These are phyloP conservation scores for Pyrus betulifolia DNA, from an alignment of 306 rosid species.

Conservation along the genomic window DNA sequence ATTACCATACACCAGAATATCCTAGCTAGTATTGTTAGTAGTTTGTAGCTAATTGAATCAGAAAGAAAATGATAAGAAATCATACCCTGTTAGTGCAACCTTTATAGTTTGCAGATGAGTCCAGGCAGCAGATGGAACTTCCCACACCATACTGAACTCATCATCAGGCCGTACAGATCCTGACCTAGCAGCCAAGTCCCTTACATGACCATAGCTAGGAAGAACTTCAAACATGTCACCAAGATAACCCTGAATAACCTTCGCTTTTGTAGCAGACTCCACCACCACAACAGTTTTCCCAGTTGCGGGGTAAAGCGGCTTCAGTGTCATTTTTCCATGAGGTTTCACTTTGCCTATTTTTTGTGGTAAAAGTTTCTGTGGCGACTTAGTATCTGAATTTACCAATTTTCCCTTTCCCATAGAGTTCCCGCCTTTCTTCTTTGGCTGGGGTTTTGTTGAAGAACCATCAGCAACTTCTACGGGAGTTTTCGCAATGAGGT, in stretches of 20 bases:
- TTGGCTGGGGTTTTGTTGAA: slow-evolving; percentile 29
- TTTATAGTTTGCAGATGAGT: slow-evolving; percentile 93
- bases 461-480: slow-evolving; percentile 28
- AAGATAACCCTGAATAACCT: slow-evolving; percentile 84
- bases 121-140: slow-evolving; percentile 96
- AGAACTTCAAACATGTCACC: slow-evolving; percentile 88
- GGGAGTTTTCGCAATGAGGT: slow-evolving; percentile 8
- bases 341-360: slow-evolving; percentile 25
- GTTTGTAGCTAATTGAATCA: slow-evolving; percentile 10
- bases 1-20: slow-evolving; percentile 1
- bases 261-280: slow-evolving; percentile 90
- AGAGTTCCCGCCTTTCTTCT: slow-evolving; percentile 41
- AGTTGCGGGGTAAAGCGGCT: slow-evolving; percentile 64
- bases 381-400: slow-evolving; percentile 17
- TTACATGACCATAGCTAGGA: slow-evolving; percentile 97
- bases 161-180: slow-evolving; percentile 98
- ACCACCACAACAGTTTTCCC: slow-evolving; percentile 82
- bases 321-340: slow-evolving; percentile 23
- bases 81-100: slow-evolving; percentile 76
- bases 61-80: slow-evolving; percentile 16
- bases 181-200: slow-evolving; percentile 97
- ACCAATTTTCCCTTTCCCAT: slow-evolving; percentile 18
- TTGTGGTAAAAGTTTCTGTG: slow-evolving; percentile 21
- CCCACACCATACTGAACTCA: slow-evolving; percentile 98
- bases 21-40: slow-evolving; percentile 2